Conservation (phyloP, 176 grass and related monocot genomes). For the Zizania latifolia region DNA sequence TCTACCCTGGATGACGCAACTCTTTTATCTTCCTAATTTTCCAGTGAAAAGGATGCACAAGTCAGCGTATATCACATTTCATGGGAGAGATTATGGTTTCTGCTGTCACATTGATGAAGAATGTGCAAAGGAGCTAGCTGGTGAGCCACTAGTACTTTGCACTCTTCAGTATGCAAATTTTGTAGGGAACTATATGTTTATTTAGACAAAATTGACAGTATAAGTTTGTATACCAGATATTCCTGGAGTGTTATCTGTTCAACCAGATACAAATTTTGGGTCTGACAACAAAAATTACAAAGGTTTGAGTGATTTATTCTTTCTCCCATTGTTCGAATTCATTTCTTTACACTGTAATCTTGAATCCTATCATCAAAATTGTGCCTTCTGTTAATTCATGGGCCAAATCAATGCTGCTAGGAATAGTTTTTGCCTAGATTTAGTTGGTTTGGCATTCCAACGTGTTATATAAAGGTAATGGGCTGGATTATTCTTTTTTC, state of each 20-base stretch:
- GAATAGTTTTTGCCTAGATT: background rate
- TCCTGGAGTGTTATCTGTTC: conserved; percentile 73
- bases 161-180: background rate
- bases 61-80: conserved; percentile 82
- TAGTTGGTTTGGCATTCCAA: background rate
- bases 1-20: background rate
- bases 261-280: conserved; percentile 51
- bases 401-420: background rate
- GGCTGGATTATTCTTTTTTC: too few species aligned
- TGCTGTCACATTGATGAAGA: conserved; percentile 78
- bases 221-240: conserved; percentile 46
- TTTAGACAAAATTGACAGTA: background rate
- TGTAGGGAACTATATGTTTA: background rate
- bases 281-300: conserved; percentile 58
- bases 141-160: conserved; percentile 27
- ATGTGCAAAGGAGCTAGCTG: conserved; percentile 57
- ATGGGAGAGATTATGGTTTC: conserved; percentile 87
- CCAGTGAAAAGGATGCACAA: conserved; percentile 86
- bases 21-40: conserved; percentile 13
- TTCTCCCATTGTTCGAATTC: background rate
- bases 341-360: background rate
- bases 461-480: too few species aligned
- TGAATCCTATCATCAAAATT: background rate
- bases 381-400: background rate
- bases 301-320: conserved; percentile 38